phyloP scores from a whole-genome alignment of 2,329 filamentous ascomycete species.

The Diaporthe vaccinii region DNA sequence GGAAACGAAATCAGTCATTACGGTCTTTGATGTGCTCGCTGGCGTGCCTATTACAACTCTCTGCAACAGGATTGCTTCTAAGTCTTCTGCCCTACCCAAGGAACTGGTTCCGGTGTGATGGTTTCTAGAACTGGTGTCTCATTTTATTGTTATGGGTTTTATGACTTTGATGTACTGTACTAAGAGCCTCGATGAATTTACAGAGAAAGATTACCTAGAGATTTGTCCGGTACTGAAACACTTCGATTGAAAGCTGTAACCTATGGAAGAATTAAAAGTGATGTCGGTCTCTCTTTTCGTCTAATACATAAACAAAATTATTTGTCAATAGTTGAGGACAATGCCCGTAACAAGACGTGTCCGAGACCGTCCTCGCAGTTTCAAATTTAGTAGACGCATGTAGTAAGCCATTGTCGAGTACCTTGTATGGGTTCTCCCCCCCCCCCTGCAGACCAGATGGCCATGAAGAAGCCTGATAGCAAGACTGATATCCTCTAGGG shows the following conservation, averaged over 20 bases:
- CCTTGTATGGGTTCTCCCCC: too few species aligned
- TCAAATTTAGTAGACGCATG: too few species aligned
- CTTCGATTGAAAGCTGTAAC: not conserved
- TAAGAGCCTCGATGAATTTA: not conserved
- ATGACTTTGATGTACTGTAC: not conserved
- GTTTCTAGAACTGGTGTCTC: not conserved
- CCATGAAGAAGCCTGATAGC: too few species aligned
- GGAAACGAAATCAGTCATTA: constrained; percentile 8
- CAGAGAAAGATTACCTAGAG: not conserved
- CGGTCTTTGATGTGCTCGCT: constrained; percentile 8
- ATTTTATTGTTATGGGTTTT: not conserved
- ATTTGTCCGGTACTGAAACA: not conserved
- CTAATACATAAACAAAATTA: too few species aligned
- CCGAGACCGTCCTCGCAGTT: not conserved
- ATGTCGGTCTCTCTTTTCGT: not conserved
- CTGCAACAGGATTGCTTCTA: not conserved
- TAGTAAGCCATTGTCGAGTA: too few species aligned
- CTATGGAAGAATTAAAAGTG: not conserved
- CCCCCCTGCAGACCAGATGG: too few species aligned
- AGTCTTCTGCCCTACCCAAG: not conserved
- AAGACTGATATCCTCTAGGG: too few species aligned
- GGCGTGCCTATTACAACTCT: not conserved
- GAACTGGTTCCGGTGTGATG: not conserved
- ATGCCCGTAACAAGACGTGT: not conserved
- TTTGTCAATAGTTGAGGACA: not conserved